A percentile compares a stretch with the other conserved stretches of the same genome.
Conservation (phyloP, 2,329 filamentous ascomycete species). For the Cercospora zeina region DNA sequence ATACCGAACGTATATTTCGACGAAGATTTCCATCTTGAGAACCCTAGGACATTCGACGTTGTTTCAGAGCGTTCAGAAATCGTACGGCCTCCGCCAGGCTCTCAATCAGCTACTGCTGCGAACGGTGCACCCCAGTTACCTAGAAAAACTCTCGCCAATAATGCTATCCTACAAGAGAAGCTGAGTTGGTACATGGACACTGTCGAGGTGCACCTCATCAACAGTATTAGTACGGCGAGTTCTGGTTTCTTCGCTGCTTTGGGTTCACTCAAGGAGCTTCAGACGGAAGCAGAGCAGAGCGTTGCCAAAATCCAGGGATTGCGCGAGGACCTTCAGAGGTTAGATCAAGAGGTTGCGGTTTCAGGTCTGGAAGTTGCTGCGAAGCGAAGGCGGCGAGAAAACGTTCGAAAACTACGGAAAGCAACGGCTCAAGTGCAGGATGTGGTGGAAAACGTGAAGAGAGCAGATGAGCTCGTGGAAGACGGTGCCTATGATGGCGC, state of each 20-base stretch:
- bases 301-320: conserved; percentile 81
- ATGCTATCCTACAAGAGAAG: conserved; percentile 96
- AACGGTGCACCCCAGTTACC: conserved; percentile 57
- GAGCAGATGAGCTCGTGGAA: conserved; percentile 80
- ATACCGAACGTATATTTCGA: conserved; percentile 95
- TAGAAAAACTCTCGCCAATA: conserved; percentile 87
- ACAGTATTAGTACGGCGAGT: conserved; percentile 91
- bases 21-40: conserved; percentile 90
- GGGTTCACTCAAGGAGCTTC: conserved; percentile 84
- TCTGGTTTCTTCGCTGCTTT: conserved; percentile 95
- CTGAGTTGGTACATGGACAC: conserved; percentile 99
- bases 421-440: conserved; percentile 79
- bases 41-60: conserved; percentile 92
- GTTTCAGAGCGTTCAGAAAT: conserved; percentile 96
- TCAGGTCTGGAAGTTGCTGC: conserved; percentile 83
- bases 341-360: conserved; percentile 85
- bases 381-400: conserved; percentile 77
- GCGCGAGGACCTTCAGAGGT: conserved; percentile 72
- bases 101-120: conserved; percentile 53
- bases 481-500: conserved; percentile 80
- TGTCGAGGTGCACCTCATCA: conserved; percentile 93
- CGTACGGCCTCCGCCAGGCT: conserved; percentile 66
- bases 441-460: conserved; percentile 71
- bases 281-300: conserved; percentile 88
- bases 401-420: conserved; percentile 76